A percentile compares a stretch with the other conserved stretches of the same genome.
These are phyloP conservation scores for Candida morakotiae DNA, from an alignment of 805 yeast species.

Conservation along the genomic window DNA sequence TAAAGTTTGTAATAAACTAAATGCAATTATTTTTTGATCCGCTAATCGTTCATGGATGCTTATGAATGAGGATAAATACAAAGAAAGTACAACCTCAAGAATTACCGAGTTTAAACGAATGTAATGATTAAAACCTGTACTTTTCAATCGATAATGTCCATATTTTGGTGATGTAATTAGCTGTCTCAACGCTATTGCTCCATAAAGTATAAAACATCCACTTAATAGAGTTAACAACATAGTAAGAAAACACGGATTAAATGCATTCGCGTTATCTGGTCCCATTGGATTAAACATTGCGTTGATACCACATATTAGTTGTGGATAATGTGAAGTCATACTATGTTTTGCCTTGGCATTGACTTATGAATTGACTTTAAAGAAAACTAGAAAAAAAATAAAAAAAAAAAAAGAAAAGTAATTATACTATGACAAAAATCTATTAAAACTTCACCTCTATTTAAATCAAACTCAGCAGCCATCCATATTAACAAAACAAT, in stretches of 20 bases:
- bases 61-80: constrained; percentile 12
- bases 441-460: too few species aligned
- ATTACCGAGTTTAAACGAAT: constrained; percentile 17
- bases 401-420: too few species aligned
- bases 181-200: constrained; percentile 2
- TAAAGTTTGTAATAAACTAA: constrained; percentile 8
- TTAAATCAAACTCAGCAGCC: background rate
- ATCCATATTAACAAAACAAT: background rate
- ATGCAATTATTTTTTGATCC: constrained; percentile 16
- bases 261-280: constrained; percentile 24
- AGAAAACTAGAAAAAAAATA: background rate
- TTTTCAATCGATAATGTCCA: constrained; percentile 18
- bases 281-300: constrained; percentile 18
- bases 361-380: too few species aligned
- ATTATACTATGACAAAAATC: too few species aligned
- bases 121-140: constrained; percentile 22
- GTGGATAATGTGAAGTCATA: constrained; percentile 3
- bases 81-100: constrained; percentile 13
- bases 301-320: constrained; percentile 10
- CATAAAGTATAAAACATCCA: constrained; percentile 9
- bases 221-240: constrained; percentile 8
- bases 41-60: constrained; percentile 21
- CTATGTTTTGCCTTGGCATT: background rate
- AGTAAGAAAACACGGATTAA: constrained; percentile 31
- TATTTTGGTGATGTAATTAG: constrained; percentile 3